Evolutionary conservation across 2,329 filamentous ascomycete genomes (phyloP), one percentile per base, ranked within the genome.

Genomic region (Metarhizium sp.): DNA sequence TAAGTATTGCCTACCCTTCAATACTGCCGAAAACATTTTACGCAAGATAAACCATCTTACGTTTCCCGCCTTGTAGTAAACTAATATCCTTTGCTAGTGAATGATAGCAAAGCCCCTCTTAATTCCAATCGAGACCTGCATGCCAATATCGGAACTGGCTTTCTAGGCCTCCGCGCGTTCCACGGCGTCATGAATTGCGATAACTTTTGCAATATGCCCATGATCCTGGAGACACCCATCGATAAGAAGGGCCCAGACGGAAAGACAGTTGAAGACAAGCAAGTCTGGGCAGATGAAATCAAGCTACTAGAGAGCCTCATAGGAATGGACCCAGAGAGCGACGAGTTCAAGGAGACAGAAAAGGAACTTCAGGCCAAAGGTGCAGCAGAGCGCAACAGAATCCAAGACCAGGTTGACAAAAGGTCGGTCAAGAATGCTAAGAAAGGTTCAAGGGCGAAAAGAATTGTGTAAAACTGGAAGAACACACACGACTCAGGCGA

Each of bases 141-240:
- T 71, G 91, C 92, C 60, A 97, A 96, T 67, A 97, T 99, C 59
- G 94, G 94, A 30, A 95, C 91, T 0, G 94, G 94, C 1, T 99
- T 95, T 67, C 78, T 99, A 0, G 94, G 94, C 0, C 78, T 99
- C 16, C 82, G 88, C 25, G 88, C 92, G 2, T 99, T 99, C 70
- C 90, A 96, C 73, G 90, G 86, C 66, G 75, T 99, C 57, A 86
- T 97, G 77, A 97, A 97, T 69, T 84, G 90, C 64, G 75, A 79
- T 30, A 76, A 82, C 1, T 87, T 97, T 57, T 81, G 87, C 61
- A 83, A 83, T 30, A 72, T 96, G 64, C 94, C 94, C 4, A 90
- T 99, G 83, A 85, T 99, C 2, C 80, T 99, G 7, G 94, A 99
- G 75, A 99, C 94, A n/a, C 94, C 94, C 6, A 92, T 94, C 59